Evolutionary conservation across 2,329 filamentous ascomycete species (phyloP).

Genomic region (Monilinia fructigena): DNA sequence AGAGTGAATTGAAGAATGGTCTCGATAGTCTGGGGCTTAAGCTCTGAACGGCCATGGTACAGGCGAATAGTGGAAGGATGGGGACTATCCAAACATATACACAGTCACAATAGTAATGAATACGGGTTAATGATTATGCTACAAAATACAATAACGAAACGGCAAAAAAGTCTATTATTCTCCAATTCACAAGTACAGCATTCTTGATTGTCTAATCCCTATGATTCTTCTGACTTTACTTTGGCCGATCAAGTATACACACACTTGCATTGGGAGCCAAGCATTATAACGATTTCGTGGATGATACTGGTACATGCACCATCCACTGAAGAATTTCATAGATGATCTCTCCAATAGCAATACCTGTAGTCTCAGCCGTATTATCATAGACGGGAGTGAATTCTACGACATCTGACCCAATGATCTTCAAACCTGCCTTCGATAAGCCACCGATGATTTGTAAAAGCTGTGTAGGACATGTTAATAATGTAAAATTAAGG

Average conservation of each 20-base stretch:
- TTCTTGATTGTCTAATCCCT: not conserved
- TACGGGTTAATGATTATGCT: not conserved
- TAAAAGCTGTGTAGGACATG: constrained; percentile 29
- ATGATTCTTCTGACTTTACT: too few species aligned
- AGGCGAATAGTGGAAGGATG: not conserved
- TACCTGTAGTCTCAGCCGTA: constrained; percentile 38
- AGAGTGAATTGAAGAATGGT: constrained; percentile 70
- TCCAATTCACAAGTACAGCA: not conserved
- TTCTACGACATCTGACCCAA: constrained; percentile 40
- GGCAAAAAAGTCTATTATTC: not conserved
- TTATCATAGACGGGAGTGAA: constrained; percentile 40
- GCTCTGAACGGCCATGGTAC: constrained; percentile 20
- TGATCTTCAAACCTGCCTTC: constrained; percentile 37
- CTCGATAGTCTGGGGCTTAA: constrained; percentile 39
- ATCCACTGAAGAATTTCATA: constrained; percentile 40
- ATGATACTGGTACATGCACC: constrained; percentile 35
- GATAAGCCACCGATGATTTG: constrained; percentile 37
- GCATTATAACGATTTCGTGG: not conserved
- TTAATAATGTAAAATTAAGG: not conserved
- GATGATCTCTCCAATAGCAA: constrained; percentile 35
- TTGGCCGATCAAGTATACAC: too few species aligned
- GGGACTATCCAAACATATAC: not conserved
- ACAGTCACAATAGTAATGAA: not conserved
- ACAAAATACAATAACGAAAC: not conserved
- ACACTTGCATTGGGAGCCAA: too few species aligned